A percentile compares a stretch with the other conserved stretches of the same genome.
These are phyloP conservation scores for Silene noctiflora DNA, from an alignment of 179 eudicot species.

Conservation along the genomic window DNA sequence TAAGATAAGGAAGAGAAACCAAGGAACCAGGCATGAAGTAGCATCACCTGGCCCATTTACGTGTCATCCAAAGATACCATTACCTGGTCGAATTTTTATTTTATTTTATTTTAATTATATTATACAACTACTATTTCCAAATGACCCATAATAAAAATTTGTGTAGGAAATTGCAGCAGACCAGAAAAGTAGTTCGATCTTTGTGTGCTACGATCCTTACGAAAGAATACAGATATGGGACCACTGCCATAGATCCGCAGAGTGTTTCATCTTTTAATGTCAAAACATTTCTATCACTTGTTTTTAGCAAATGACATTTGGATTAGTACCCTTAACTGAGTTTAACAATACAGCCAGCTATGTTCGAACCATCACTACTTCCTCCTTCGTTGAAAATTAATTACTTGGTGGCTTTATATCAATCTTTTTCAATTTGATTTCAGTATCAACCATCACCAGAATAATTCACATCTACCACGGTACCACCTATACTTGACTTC, in stretches of 20 bases:
- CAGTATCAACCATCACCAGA: neutral
- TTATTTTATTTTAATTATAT: no score
- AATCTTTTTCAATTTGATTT: neutral
- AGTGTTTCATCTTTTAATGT: neutral
- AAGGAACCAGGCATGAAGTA: neutral
- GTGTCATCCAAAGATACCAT: neutral
- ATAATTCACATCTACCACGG: neutral
- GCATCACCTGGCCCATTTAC: neutral
- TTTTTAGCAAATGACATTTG: neutral
- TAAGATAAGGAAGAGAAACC: neutral
- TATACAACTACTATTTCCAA: no score
- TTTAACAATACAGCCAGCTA: neutral
- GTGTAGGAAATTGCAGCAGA: neutral
- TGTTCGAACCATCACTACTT: neutral
- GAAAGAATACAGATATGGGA: neutral
- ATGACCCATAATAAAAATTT: neutral
- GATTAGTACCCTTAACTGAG: neutral
- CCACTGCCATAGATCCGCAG: neutral
- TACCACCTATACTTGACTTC: neutral
- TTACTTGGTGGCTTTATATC: no score
- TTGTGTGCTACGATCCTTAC: neutral
- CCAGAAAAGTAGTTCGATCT: neutral
- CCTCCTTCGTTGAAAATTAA: no score
- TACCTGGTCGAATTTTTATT: neutral
- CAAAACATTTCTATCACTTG: neutral